Evolutionary conservation across 2,329 filamentous ascomycete species (phyloP).

Genomic region (Scedosporium aurantiacum): DNA sequence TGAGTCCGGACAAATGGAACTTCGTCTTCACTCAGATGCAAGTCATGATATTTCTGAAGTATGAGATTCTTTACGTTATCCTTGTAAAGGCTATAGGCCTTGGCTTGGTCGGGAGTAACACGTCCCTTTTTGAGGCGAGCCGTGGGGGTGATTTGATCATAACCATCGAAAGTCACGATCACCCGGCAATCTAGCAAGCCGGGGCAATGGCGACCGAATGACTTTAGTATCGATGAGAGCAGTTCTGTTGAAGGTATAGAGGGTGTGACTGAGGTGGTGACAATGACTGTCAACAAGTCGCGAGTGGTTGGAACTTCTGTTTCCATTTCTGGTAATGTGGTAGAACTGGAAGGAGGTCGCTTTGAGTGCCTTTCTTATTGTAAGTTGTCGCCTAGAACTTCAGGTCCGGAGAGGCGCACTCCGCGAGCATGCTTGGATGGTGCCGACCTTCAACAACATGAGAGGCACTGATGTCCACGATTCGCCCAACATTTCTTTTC

Average conservation of each 20-base stretch:
- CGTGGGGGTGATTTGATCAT: conserved; percentile 31
- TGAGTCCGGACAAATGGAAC: conserved; percentile 37
- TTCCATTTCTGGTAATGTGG: too few relatives aligned
- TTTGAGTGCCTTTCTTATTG: too few relatives aligned
- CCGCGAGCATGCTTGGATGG: too few relatives aligned
- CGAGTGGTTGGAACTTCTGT: neutral
- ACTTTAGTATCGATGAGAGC: conserved; percentile 32
- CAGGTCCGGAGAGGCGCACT: too few relatives aligned
- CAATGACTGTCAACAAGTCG: conserved; percentile 22
- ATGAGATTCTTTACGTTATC: conserved; percentile 31
- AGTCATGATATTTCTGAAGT: conserved; percentile 11
- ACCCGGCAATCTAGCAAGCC: conserved; percentile 29
- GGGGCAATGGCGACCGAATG: conserved; percentile 32
- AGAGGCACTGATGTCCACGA: too few relatives aligned
- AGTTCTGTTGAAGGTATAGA: conserved; percentile 42
- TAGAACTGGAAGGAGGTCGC: too few relatives aligned
- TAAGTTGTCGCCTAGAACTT: too few relatives aligned
- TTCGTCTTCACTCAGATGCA: conserved; percentile 14
- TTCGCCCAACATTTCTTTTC: too few relatives aligned
- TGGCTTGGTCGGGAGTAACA: conserved; percentile 34
- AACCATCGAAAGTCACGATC: conserved; percentile 41
- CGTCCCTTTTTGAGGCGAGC: conserved; percentile 42
- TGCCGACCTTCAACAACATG: too few relatives aligned
- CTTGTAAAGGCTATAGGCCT: conserved; percentile 32
- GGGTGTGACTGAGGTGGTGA: conserved; percentile 45